Evolutionary conservation across 2,329 filamentous ascomycete species (phyloP).

Genomic region (Trichocomaceae sp.): DNA sequence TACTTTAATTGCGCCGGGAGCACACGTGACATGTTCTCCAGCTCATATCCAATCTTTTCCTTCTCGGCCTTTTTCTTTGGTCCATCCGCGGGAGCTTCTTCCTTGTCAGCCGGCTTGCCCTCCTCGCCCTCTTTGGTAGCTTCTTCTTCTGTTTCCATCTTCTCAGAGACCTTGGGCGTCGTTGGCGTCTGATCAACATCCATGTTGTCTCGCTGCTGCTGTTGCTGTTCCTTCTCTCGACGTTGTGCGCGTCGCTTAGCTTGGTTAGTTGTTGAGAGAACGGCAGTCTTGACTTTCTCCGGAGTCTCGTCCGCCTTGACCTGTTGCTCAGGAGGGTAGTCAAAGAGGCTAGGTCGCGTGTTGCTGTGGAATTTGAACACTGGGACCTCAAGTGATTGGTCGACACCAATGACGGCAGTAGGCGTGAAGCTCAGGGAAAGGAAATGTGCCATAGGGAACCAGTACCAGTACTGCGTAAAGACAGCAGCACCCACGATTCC

Average conservation of each 20-base stretch:
- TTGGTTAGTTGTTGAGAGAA: constrained; percentile 92
- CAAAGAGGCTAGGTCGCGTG: constrained; percentile 88
- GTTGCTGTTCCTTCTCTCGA: constrained; percentile 63
- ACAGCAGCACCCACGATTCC: constrained; percentile 97
- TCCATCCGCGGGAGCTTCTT: constrained; percentile 49
- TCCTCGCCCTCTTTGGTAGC: constrained; percentile 59
- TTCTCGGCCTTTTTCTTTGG: constrained; percentile 87
- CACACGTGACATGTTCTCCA: constrained; percentile 95
- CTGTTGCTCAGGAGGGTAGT: constrained; percentile 95
- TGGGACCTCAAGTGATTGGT: constrained; percentile 88
- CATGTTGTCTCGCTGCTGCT: constrained; percentile 88
- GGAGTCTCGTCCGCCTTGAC: constrained; percentile 91
- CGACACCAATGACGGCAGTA: constrained; percentile 88
- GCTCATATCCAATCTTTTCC: constrained; percentile 92
- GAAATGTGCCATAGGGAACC: constrained; percentile 99
- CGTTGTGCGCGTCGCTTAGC: constrained; percentile 91
- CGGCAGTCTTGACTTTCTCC: constrained; percentile 88
- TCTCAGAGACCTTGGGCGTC: constrained; percentile 67
- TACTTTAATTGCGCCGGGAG: constrained; percentile 90
- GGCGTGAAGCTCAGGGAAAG: constrained; percentile 93
- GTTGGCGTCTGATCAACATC: constrained; percentile 77
- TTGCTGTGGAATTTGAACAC: constrained; percentile 95
- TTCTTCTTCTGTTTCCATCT: constrained; percentile 66
- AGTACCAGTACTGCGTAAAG: constrained; percentile 99
- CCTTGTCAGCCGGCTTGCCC: constrained; percentile 45